phyloP scores from a whole-genome alignment of 176 grass and related monocot genomes.

The Ensete glaucum region DNA sequence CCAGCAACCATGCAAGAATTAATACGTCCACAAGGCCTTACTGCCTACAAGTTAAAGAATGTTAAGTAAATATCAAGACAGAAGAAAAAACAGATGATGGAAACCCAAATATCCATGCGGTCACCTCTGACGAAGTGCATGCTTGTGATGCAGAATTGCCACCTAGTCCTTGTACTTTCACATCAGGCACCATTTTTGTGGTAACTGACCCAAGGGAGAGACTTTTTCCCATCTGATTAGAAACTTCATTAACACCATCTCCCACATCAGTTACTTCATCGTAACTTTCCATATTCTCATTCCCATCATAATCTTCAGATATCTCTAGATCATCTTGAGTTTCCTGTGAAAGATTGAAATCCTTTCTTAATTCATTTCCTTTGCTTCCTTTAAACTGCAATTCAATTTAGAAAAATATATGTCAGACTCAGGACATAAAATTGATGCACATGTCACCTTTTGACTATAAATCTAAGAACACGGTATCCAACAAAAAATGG shows the following conservation, averaged over 20 bases:
- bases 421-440: not conserved
- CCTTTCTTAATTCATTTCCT: slow-evolving; percentile 38
- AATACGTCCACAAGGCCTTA: slow-evolving; percentile 84
- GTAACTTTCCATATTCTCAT: slow-evolving; percentile 50
- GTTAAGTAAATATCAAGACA: not conserved
- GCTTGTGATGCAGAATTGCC: slow-evolving; percentile 46
- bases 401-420: slow-evolving; percentile 11
- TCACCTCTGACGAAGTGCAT: slow-evolving; percentile 41
- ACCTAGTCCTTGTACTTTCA: slow-evolving; percentile 28
- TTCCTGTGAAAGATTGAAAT: slow-evolving; percentile 8
- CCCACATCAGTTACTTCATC: slow-evolving; percentile 36
- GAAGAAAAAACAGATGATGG: slow-evolving; percentile 10
- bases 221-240: slow-evolving; percentile 63
- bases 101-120: slow-evolving; percentile 13
- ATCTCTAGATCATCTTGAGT: slow-evolving; percentile 34
- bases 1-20: slow-evolving; percentile 86
- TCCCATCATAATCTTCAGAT: slow-evolving; percentile 43
- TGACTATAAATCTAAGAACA: too few relatives aligned
- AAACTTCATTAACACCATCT: slow-evolving; percentile 53
- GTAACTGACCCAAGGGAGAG: slow-evolving; percentile 41
- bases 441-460: not conserved
- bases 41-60: slow-evolving; percentile 31
- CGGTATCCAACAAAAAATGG: too few relatives aligned
- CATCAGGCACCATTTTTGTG: slow-evolving; percentile 43
- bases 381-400: slow-evolving; percentile 57